phyloP scores from a whole-genome alignment of 2,329 filamentous ascomycete genomes.

The Trichoderma endophyticum region DNA sequence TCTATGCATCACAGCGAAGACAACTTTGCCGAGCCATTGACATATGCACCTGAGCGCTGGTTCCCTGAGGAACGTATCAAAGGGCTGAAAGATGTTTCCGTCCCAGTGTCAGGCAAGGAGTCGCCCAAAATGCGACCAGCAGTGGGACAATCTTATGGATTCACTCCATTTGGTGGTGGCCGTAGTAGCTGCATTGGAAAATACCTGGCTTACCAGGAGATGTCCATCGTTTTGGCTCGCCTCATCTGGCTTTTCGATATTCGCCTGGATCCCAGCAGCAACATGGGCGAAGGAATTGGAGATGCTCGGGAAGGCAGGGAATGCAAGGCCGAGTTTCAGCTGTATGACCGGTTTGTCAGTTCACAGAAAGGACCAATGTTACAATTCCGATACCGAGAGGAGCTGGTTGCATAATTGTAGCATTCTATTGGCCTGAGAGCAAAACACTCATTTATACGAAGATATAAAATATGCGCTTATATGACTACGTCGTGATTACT shows the following conservation, averaged over 20 bases:
- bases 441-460: not conserved
- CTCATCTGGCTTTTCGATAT: constrained; percentile 20
- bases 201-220: constrained; percentile 20
- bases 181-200: constrained; percentile 20
- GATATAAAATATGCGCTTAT: not conserved
- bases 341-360: constrained; percentile 17
- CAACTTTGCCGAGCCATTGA: constrained; percentile 17
- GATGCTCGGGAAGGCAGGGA: not conserved
- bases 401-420: not conserved
- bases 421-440: not conserved
- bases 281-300: constrained; percentile 11
- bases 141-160: constrained; percentile 9
- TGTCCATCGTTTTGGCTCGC: constrained; percentile 19
- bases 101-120: constrained; percentile 15
- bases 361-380: constrained; percentile 20
- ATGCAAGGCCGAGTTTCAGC: constrained; percentile 17
- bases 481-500: not conserved
- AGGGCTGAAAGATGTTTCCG: not conserved
- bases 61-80: constrained; percentile 5
- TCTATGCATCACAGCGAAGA: constrained; percentile 17
- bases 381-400: constrained; percentile 18
- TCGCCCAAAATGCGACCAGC: constrained; percentile 6
- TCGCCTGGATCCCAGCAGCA: constrained; percentile 13
- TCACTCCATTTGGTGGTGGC: constrained; percentile 19
- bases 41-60: constrained; percentile 19